Percentiles rank a stretch among this genome's conserved stretches.
These are phyloP conservation scores for Suillus hirtellus DNA, from an alignment of 768 basidiomycete species.

Conservation along the genomic window DNA sequence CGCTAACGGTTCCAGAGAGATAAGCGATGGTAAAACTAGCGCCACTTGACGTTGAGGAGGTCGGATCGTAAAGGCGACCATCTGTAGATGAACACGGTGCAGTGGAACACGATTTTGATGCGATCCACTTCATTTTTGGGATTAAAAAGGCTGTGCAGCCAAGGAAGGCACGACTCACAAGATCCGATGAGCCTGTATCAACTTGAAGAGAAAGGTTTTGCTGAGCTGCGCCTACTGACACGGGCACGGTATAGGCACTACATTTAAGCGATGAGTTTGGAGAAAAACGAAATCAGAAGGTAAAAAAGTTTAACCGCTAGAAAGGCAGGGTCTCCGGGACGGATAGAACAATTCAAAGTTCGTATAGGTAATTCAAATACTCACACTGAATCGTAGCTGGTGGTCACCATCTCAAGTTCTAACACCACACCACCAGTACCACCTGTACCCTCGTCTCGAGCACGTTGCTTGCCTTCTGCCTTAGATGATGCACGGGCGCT, in stretches of 20 bases:
- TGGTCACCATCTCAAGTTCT: constrained; percentile 54
- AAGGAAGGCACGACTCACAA: constrained; percentile 45
- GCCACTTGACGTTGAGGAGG: constrained; percentile 44
- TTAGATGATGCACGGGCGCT: constrained; percentile 7
- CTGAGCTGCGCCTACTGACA: constrained; percentile 48
- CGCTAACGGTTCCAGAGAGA: constrained; percentile 56
- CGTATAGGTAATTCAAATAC: constrained; percentile 28
- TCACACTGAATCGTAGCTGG: constrained; percentile 59
- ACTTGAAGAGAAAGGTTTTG: constrained; percentile 67
- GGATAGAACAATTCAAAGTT: not conserved
- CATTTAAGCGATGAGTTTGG: constrained; percentile 7
- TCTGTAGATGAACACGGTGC: constrained; percentile 47
- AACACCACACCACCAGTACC: constrained; percentile 58
- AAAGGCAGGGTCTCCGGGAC: not conserved
- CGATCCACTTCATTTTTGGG: constrained; percentile 61
- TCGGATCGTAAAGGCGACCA: constrained; percentile 58
- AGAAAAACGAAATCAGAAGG: constrained; percentile 1
- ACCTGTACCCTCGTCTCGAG: constrained; percentile 44
- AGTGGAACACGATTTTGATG: constrained; percentile 63
- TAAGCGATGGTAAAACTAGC: constrained; percentile 53
- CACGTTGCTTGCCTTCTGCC: constrained; percentile 16
- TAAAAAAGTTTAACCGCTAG: not conserved
- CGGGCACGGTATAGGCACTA: constrained; percentile 68
- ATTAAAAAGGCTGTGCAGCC: constrained; percentile 3
- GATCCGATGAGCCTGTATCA: constrained; percentile 82